Conservation (phyloP, 257 asterid species). For the Capsicum pubescens region DNA sequence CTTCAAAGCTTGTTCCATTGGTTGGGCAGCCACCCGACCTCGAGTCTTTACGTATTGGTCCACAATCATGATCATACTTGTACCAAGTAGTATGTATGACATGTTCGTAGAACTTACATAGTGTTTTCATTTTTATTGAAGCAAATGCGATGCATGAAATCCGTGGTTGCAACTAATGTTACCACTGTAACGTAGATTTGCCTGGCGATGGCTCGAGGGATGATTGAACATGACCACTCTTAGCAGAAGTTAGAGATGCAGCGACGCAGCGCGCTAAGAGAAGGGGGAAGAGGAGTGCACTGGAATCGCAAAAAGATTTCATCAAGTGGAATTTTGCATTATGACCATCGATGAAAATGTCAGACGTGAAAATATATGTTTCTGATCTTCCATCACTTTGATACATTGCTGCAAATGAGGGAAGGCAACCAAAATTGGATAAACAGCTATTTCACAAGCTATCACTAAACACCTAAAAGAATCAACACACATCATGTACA, state of each 20-base stretch:
- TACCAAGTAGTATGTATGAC: too few relatives aligned
- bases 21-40: too few relatives aligned
- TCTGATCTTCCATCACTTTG: conserved; percentile 23
- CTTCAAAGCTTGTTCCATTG: too few relatives aligned
- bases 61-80: too few relatives aligned
- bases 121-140: not conserved
- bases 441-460: conserved; percentile 58
- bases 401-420: conserved; percentile 38
- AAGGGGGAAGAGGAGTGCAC: not conserved
- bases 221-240: not conserved
- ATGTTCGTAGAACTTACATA: not conserved
- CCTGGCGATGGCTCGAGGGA: too few relatives aligned
- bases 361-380: conserved; percentile 4
- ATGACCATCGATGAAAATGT: conserved; percentile 26
- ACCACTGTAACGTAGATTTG: not conserved
- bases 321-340: conserved; percentile 25
- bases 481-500: conserved; percentile 76
- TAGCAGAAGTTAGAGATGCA: not conserved
- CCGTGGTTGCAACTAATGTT: not conserved
- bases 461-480: conserved; percentile 60
- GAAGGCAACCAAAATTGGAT: conserved; percentile 54
- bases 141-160: not conserved
- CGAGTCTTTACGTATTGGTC: too few relatives aligned
- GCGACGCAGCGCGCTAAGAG: not conserved
- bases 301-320: not conserved